A percentile compares a stretch with the other conserved stretches of the same genome.
Evolutionary conservation across 2,329 filamentous ascomycete genomes (phyloP).

Genomic region (Tolypocladium tropicale): DNA sequence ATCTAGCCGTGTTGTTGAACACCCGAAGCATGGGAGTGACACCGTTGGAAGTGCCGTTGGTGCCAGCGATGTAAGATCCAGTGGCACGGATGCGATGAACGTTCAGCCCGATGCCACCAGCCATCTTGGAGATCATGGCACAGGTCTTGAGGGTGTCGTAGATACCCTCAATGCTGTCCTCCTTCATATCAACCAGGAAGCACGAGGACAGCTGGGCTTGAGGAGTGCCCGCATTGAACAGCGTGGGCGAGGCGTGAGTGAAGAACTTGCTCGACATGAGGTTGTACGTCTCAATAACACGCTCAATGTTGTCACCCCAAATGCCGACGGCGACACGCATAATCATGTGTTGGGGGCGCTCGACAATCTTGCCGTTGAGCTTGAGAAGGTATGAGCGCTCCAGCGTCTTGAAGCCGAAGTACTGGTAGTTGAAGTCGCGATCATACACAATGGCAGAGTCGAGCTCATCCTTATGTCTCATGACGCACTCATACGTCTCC

Average conservation of each 20-base stretch:
- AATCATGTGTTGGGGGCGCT: slow-evolving; percentile 98
- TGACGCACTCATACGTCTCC: slow-evolving; percentile 81
- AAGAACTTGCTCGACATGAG: slow-evolving; percentile 99
- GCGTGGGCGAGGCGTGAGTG: slow-evolving; percentile 92
- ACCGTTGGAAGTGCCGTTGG: slow-evolving; percentile 96
- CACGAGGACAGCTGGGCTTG: slow-evolving; percentile 92
- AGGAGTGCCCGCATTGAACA: slow-evolving; percentile 96
- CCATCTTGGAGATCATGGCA: slow-evolving; percentile 99
- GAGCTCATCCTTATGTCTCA: slow-evolving; percentile 92
- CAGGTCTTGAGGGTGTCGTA: slow-evolving; percentile 99
- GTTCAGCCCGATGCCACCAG: slow-evolving; percentile 94
- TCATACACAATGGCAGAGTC: slow-evolving; percentile 99
- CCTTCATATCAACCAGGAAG: slow-evolving; percentile 99
- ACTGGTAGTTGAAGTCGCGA: slow-evolving; percentile 99
- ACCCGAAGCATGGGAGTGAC: slow-evolving; percentile 97
- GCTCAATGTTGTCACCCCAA: slow-evolving; percentile 89
- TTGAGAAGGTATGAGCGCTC: slow-evolving; percentile 96
- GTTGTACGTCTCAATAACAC: slow-evolving; percentile 94
- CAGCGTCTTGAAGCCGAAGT: slow-evolving; percentile 98
- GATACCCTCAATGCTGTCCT: slow-evolving; percentile 98
- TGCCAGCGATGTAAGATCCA: slow-evolving; percentile 95
- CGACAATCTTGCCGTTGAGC: slow-evolving; percentile 89
- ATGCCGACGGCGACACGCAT: slow-evolving; percentile 98
- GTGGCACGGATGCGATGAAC: slow-evolving; percentile 95
- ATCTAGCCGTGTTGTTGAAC: slow-evolving; percentile 98